Base-by-base conservation (phyloP, 2,329 filamentous ascomycete species). In the Graphilbum fragrans region DNA sequence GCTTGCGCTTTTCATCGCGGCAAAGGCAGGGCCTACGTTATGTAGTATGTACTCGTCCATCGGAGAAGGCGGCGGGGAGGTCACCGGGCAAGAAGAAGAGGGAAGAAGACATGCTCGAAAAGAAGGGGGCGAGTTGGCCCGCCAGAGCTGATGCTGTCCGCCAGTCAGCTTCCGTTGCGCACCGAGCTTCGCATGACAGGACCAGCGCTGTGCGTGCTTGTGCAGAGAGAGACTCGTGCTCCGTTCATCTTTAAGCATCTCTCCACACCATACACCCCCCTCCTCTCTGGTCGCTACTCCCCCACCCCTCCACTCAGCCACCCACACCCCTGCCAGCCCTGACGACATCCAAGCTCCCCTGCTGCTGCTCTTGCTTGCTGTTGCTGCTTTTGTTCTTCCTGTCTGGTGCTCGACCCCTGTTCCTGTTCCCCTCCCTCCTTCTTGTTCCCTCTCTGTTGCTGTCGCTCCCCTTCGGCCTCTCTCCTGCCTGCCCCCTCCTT, bases 311-410 rank as follows among this genome's bases (percentile, higher is more conserved):
- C 42, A 46, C 42, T 44, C 38, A 42, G 43, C 45, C 45, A 44
- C 43, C 41, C 34, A 33, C 43, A 32, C 41, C 46, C 42, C 34
- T 38, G 36, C 35, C 39, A 35, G 44, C 40, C 44, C 45, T 47
- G 46, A 47, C 45, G 46, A 47, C 46, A 47, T 47, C 34, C 43
- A 37, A 44, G 40, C 43, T 45, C 22, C 46, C 43, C 23, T 21
- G 25, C 36, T 38, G 35, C 32, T 42, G 37, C 27, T 35, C 18
- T 31, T 33, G 17, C 22, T 31, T 14, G 21, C 22, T 17, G 5
- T 16, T 35, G 10, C 33, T 35, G 6, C 35, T 27, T 37, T 37
- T 31, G 37, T n/a, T n/a, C 37, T 31, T 32, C 19, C 37, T 29
- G 11, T 21, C n/a, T 38, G 22, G 19, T 36, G 19, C n/a, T 36